phyloP scores from a whole-genome alignment of 2,329 filamentous ascomycete genomes.

The Aspergillus bombycis region DNA sequence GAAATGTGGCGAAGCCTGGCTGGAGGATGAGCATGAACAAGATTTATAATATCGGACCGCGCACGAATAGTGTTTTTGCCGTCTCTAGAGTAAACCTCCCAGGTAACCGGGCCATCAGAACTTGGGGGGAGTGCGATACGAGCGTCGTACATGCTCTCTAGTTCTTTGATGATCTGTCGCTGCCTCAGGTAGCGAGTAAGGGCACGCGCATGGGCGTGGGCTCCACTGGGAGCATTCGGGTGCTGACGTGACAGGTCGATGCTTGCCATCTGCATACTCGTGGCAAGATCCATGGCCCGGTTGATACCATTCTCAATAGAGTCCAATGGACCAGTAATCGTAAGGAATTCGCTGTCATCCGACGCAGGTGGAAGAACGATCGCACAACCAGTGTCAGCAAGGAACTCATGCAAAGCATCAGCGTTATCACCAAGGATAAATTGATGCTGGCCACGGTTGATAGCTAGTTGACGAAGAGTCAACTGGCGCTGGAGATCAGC shows the following conservation, averaged over 20 bases:
- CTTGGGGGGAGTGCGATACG: slow-evolving; percentile 80
- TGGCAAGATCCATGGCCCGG: slow-evolving; percentile 84
- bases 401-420: slow-evolving; percentile 80
- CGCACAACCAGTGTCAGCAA: slow-evolving; percentile 85
- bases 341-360: slow-evolving; percentile 80
- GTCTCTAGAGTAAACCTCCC: slow-evolving; percentile 87
- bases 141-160: slow-evolving; percentile 80
- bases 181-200: slow-evolving; percentile 86
- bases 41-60: slow-evolving; percentile 53
- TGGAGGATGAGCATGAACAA: slow-evolving; percentile 53
- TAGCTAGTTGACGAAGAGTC: slow-evolving; percentile 74
- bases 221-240: slow-evolving; percentile 70
- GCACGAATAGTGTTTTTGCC: slow-evolving; percentile 70
- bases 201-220: slow-evolving; percentile 78
- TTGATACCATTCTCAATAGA: slow-evolving; percentile 76
- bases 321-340: slow-evolving; percentile 77
- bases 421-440: slow-evolving; percentile 90
- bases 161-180: slow-evolving; percentile 76
- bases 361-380: slow-evolving; percentile 77
- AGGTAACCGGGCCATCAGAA: slow-evolving; percentile 69
- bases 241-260: slow-evolving; percentile 83
- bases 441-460: slow-evolving; percentile 86
- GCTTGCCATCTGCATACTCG: slow-evolving; percentile 80
- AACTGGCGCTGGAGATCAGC: slow-evolving; percentile 76
- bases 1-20: slow-evolving; percentile 48